A percentile compares a stretch with the other conserved stretches of the same genome.
phyloP scores from a whole-genome alignment of 352 stramenopile species.

The Phytophthora litchii region DNA sequence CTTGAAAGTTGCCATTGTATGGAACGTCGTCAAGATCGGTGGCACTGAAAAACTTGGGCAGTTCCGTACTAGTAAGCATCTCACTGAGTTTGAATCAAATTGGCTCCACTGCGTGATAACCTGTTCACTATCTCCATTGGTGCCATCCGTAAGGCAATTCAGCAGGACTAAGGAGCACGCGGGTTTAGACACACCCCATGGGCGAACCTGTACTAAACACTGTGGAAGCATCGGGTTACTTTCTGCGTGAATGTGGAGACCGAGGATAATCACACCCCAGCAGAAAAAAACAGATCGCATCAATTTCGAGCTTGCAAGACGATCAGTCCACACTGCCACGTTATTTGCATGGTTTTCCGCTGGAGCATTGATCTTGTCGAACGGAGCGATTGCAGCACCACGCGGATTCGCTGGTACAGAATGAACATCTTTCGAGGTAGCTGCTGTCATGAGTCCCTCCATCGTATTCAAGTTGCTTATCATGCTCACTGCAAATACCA shows the following conservation, averaged over 20 bases:
- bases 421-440: slow-evolving; percentile 1
- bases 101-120: slow-evolving; percentile 16
- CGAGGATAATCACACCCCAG: slow-evolving; percentile 33
- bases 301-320: slow-evolving; percentile 17
- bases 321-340: slow-evolving; percentile 16
- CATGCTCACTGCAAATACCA: slow-evolving; percentile 42
- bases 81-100: slow-evolving; percentile 24
- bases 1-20: slow-evolving; percentile 24
- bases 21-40: slow-evolving; percentile 12
- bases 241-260: slow-evolving; percentile 31
- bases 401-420: background rate
- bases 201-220: slow-evolving; percentile 36
- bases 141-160: slow-evolving; percentile 27
- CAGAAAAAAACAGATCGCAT: slow-evolving; percentile 28
- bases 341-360: background rate
- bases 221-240: slow-evolving; percentile 26
- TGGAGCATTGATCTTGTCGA: background rate
- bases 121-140: slow-evolving; percentile 13
- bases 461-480: slow-evolving; percentile 42
- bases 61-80: slow-evolving; percentile 23
- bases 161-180: slow-evolving; percentile 35
- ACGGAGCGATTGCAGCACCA: slow-evolving; percentile 18
- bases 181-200: slow-evolving; percentile 29
- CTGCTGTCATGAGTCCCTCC: slow-evolving; percentile 21
- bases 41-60: slow-evolving; percentile 33